A percentile compares a stretch with the other conserved stretches of the same genome.
Conservation (phyloP, 345 rosid genomes). For the Clausena lansium region DNA sequence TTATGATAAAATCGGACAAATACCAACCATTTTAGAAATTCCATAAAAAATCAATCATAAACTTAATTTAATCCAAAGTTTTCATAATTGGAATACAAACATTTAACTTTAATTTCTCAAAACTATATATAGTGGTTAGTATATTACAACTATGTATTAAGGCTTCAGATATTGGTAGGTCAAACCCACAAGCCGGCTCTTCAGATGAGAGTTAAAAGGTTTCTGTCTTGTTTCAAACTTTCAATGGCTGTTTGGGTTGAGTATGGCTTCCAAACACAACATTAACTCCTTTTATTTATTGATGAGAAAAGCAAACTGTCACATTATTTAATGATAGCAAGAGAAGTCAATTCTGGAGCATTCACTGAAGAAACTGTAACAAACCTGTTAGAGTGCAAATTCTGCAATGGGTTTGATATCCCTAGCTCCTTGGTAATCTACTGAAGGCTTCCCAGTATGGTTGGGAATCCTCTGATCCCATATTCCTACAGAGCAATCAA, state of each 20-base stretch:
- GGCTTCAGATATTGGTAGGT: background rate
- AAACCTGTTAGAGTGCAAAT: slow-evolving; percentile 70
- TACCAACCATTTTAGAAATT: too few species aligned
- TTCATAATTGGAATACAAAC: too few species aligned
- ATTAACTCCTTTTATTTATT: background rate
- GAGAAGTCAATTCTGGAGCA: background rate
- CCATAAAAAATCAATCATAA: too few species aligned
- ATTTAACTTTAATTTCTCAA: too few species aligned
- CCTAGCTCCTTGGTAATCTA: slow-evolving; percentile 93
- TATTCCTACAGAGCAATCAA: slow-evolving; percentile 57
- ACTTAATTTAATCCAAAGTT: too few species aligned
- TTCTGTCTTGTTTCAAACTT: background rate
- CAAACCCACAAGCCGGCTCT: background rate
- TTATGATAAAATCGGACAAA: too few species aligned
- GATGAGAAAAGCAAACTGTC: background rate
- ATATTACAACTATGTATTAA: background rate
- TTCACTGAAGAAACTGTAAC: slow-evolving; percentile 16
- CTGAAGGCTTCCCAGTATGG: slow-evolving; percentile 86
- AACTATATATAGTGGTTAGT: background rate
- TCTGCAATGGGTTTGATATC: slow-evolving; percentile 81
- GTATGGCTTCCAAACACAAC: background rate
- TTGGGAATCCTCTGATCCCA: slow-evolving; percentile 90
- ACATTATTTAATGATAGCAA: background rate
- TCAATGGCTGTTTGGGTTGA: background rate
- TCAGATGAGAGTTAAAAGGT: background rate